Conservation (phyloP, 179 eudicot species). For the Vitellaria paradoxa region DNA sequence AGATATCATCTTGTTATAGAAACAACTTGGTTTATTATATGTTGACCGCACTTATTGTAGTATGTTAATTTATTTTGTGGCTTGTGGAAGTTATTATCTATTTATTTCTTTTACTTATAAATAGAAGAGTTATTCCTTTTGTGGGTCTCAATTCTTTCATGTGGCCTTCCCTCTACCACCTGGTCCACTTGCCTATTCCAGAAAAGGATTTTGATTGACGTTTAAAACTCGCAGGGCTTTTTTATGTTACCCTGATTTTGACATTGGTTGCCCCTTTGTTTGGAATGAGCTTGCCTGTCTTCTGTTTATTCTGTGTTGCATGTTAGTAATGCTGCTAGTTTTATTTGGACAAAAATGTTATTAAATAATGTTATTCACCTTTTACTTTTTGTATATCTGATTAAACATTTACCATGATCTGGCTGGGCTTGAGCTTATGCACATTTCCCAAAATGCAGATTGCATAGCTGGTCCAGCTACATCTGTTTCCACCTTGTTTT, state of each 20-base stretch:
- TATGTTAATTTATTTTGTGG: background rate
- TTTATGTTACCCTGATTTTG: conserved; percentile 4
- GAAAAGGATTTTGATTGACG: background rate
- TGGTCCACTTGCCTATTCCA: background rate
- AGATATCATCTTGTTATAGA: too few species aligned
- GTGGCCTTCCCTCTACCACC: background rate
- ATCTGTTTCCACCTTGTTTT: background rate
- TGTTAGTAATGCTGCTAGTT: background rate
- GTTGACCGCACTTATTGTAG: background rate
- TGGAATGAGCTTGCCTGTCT: conserved; percentile 9
- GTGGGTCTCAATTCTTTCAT: background rate
- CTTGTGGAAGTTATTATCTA: background rate
- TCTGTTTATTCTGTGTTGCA: background rate
- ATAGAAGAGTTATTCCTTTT: background rate
- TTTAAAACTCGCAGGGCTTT: background rate
- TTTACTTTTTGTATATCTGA: background rate
- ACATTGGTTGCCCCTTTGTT: background rate
- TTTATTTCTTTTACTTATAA: too few species aligned
- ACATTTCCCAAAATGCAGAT: conserved; percentile 1
- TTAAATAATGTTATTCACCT: background rate
- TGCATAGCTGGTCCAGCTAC: background rate
- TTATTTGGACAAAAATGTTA: background rate
- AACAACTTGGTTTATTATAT: background rate
- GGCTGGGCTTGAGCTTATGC: background rate
- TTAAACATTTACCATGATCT: background rate